Base-by-base conservation (phyloP, 2,329 filamentous ascomycete genomes). In the Fusarium globosum region DNA sequence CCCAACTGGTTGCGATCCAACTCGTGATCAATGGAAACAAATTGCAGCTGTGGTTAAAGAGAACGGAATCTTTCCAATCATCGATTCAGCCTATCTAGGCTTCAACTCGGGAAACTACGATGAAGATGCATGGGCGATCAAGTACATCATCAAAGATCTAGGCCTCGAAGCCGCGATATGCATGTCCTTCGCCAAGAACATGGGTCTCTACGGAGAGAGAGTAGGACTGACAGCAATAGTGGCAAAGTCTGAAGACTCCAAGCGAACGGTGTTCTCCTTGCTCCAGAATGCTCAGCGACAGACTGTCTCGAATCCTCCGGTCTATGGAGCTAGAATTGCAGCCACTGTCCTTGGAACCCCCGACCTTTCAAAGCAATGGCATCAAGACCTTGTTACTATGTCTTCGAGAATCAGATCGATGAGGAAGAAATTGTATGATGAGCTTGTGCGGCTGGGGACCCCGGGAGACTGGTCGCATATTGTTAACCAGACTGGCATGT, bases 171-270 rank as follows among this genome's bases (percentile, higher is more conserved):
- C 88, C 9, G 86, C 87, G 58, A 81, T 91, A 7, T 88, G 88
- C 55, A 84, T 90, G 78, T 91, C 89, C 1, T 91, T 91, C 74
- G 88, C 89, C 6, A 91, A 91, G 82, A 89, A 86, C 79, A 89
- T 90, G 79, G 83, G 83, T 2, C 71, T 85, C 1, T 85, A 85
- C 61, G 83, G 83, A 2, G 81, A 83, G 61, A 75, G 81, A 6
- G 75, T 80, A 14, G 82, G 82, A 0, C 70, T 79, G 5, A 79
- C 79, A 6, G 71, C 75, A 1, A 77, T 82, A 3, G 76, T 81
- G 1, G 75, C 79, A 2, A 63, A 35, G 3, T 74, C 77, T 0
- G 55, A 71, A 1, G 72, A 73, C 3, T 60, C 64, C 0, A 74
- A 68, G 59, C 74, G 33, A 7, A 77, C 71, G 1, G 73, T 80